These are phyloP conservation scores for Benincasa hispida DNA, from an alignment of 306 rosid species.

Conservation along the genomic window DNA sequence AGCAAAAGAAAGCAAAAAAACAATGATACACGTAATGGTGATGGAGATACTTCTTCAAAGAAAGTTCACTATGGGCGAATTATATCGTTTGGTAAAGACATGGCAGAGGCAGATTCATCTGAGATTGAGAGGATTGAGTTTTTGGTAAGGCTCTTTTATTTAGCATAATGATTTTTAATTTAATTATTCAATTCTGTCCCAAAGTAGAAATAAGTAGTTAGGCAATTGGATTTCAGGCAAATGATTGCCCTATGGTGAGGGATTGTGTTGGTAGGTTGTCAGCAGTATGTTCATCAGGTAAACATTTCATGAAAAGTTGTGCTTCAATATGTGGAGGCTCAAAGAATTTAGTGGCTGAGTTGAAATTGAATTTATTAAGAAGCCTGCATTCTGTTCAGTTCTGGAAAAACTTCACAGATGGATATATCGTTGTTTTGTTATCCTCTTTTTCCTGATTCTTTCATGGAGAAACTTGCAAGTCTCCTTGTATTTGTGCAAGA, in stretches of 20 bases:
- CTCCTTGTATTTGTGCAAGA: background rate
- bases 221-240: background rate
- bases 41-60: constrained; percentile 18
- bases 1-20: constrained; percentile 26
- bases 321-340: background rate
- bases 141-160: constrained; percentile 27
- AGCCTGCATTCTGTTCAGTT: background rate
- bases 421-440: background rate
- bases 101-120: constrained; percentile 53
- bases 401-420: background rate
- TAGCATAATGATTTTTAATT: background rate
- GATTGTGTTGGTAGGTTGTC: background rate
- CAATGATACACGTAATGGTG: constrained; percentile 11
- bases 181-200: background rate
- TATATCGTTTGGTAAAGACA: constrained; percentile 63
- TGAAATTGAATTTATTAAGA: background rate
- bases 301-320: background rate
- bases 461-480: background rate
- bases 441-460: background rate
- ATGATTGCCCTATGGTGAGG: background rate
- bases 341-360: background rate
- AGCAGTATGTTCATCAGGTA: background rate
- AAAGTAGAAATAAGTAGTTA: background rate
- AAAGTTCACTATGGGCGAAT: constrained; percentile 49
- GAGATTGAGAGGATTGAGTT: constrained; percentile 50